phyloP scores from a whole-genome alignment of 306 rosid genomes.

The Sindora glabra region DNA sequence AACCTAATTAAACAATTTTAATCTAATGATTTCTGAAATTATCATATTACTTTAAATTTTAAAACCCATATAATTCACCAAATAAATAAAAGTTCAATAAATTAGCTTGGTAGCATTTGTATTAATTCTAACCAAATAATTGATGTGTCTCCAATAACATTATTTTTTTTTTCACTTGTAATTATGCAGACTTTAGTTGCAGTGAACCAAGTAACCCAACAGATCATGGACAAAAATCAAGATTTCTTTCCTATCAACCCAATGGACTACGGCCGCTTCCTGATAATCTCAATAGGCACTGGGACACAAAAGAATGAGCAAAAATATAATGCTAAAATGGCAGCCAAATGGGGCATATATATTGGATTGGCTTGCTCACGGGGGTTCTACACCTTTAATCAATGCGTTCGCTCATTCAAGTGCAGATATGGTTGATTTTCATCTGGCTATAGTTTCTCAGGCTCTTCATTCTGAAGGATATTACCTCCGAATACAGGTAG shows the following conservation, averaged over 20 bases:
- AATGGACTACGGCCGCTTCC: constrained; percentile 17
- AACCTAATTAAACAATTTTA: too few species aligned
- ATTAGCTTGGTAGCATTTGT: too few species aligned
- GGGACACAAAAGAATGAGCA: constrained; percentile 22
- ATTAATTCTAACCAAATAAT: too few species aligned
- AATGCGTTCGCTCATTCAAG: constrained; percentile 38
- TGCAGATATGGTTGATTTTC: constrained; percentile 34
- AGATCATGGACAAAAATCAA: background rate
- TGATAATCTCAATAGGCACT: constrained; percentile 35
- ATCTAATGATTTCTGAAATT: too few species aligned
- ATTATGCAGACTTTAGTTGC: constrained; percentile 25
- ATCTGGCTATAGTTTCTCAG: constrained; percentile 28
- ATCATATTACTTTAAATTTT: too few species aligned
- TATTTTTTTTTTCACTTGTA: too few species aligned
- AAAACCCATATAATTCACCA: too few species aligned
- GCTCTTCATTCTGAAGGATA: constrained; percentile 29
- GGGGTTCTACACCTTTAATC: constrained; percentile 20
- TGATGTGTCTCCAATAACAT: too few species aligned
- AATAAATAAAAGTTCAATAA: too few species aligned
- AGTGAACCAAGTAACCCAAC: constrained; percentile 4
- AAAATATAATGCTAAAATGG: background rate
- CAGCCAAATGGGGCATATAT: constrained; percentile 12
- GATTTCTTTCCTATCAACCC: constrained; percentile 11
- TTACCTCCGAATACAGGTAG: constrained; percentile 39
- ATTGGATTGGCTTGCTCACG: background rate